Conservation (phyloP, 495 filamentous ascomycete genomes). For the Cryomyces minteri region DNA sequence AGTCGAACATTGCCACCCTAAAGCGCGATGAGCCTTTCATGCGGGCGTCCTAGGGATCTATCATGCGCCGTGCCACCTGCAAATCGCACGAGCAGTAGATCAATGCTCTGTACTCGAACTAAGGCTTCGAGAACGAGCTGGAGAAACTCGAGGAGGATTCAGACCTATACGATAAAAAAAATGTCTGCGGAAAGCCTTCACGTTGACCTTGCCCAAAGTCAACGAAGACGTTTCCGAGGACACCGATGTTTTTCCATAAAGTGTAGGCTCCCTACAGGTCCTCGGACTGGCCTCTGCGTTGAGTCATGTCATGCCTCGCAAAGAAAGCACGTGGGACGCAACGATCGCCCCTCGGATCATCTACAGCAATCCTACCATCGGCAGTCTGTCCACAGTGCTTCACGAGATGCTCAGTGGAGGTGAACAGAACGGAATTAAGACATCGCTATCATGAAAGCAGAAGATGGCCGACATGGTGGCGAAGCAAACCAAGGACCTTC, state of each 20-base stretch:
- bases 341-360: background rate
- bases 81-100: constrained; percentile 20
- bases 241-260: background rate
- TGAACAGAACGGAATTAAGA: too few relatives aligned
- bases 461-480: background rate
- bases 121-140: constrained; percentile 1
- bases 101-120: constrained; percentile 19
- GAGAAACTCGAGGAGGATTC: background rate
- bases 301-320: background rate
- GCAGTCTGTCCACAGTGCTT: background rate
- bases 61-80: constrained; percentile 19
- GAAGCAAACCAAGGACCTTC: background rate
- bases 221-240: background rate
- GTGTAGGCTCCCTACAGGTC: constrained; percentile 1
- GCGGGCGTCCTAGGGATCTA: constrained; percentile 27
- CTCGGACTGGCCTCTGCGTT: background rate
- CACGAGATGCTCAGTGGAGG: background rate
- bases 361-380: background rate
- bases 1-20: constrained; percentile 22
- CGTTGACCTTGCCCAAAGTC: background rate
- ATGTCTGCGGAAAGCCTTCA: background rate
- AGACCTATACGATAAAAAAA: too few relatives aligned
- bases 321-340: background rate
- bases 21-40: constrained; percentile 18
- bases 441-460: too few relatives aligned